Conservation (phyloP, 345 rosid genomes). For the Camelina laxa region DNA sequence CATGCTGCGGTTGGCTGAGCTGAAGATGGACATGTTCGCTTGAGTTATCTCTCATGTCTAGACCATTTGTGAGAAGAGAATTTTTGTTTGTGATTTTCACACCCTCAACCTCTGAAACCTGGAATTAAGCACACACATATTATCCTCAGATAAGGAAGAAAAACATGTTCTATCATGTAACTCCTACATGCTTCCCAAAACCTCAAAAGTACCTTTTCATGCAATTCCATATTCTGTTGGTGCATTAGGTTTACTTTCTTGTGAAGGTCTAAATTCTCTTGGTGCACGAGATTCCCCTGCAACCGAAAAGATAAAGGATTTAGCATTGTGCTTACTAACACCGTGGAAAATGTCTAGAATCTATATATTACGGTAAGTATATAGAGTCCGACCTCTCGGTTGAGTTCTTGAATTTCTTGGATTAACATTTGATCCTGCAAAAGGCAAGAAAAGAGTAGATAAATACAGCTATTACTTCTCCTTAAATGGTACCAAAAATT, state of each 20-base stretch:
- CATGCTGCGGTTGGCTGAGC: slow-evolving; percentile 81
- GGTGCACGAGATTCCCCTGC: slow-evolving; percentile 63
- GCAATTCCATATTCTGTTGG: slow-evolving; percentile 61
- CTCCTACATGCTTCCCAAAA: not conserved
- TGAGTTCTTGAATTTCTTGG: slow-evolving; percentile 65
- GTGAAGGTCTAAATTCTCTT: slow-evolving; percentile 62
- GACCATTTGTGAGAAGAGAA: slow-evolving; percentile 55
- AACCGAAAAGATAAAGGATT: not conserved
- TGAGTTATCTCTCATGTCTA: slow-evolving; percentile 56
- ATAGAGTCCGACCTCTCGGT: slow-evolving; percentile 52
- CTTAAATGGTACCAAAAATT: not conserved
- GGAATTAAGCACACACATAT: slow-evolving; percentile 40
- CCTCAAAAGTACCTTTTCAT: slow-evolving; percentile 54
- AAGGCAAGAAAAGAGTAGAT: slow-evolving; percentile 7
- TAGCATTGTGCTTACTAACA: slow-evolving; percentile 3
- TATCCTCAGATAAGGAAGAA: slow-evolving; percentile 13
- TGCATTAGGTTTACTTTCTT: slow-evolving; percentile 52
- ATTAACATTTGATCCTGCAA: slow-evolving; percentile 64
- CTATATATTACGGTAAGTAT: not conserved
- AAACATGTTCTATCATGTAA: slow-evolving; percentile 26
- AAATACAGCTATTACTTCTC: not conserved
- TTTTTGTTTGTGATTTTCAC: slow-evolving; percentile 49
- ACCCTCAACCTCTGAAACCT: slow-evolving; percentile 70
- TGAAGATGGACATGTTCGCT: slow-evolving; percentile 72
- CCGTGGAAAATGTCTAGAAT: not conserved